Conservation (phyloP, 768 basidiomycete genomes). For the Serendipita indica region DNA sequence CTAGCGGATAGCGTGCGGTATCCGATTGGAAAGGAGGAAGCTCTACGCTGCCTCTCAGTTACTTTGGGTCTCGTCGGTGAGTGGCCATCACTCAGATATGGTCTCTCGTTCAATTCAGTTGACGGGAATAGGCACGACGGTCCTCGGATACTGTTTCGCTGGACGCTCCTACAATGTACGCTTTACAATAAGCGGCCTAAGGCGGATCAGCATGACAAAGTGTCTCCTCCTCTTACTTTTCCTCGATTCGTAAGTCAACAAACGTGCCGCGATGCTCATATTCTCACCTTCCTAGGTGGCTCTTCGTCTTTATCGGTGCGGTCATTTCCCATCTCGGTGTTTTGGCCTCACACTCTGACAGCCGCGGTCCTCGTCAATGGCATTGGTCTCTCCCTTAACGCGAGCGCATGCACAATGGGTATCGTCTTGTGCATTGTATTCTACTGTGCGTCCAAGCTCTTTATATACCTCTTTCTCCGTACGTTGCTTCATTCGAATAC, state of each 20-base stretch:
- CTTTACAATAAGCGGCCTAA: background rate
- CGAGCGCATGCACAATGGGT: slow-evolving; percentile 26
- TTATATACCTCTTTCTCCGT: slow-evolving; percentile 35
- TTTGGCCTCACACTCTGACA: no score
- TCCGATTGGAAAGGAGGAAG: background rate
- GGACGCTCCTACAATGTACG: background rate
- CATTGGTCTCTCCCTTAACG: slow-evolving; percentile 28
- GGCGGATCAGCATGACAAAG: background rate
- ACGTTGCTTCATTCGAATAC: no score
- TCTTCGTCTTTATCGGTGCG: slow-evolving; percentile 10
- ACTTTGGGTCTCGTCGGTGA: background rate
- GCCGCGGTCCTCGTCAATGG: slow-evolving; percentile 33
- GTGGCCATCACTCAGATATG: background rate
- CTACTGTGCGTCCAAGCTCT: slow-evolving; percentile 20
- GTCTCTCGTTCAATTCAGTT: background rate
- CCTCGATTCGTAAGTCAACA: background rate
- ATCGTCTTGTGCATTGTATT: slow-evolving; percentile 30
- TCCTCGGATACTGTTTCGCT: background rate
- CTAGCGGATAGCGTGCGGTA: no score
- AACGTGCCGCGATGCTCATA: slow-evolving; percentile 18
- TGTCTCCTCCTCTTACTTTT: slow-evolving; percentile 1
- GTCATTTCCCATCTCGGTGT: background rate
- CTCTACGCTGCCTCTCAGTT: background rate
- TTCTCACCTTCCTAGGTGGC: slow-evolving; percentile 1
- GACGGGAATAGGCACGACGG: background rate